Percentiles rank a stretch among this genome's conserved stretches.
Evolutionary conservation across 179 eudicot genomes (phyloP).

Genomic region (Spergularia azorica): DNA sequence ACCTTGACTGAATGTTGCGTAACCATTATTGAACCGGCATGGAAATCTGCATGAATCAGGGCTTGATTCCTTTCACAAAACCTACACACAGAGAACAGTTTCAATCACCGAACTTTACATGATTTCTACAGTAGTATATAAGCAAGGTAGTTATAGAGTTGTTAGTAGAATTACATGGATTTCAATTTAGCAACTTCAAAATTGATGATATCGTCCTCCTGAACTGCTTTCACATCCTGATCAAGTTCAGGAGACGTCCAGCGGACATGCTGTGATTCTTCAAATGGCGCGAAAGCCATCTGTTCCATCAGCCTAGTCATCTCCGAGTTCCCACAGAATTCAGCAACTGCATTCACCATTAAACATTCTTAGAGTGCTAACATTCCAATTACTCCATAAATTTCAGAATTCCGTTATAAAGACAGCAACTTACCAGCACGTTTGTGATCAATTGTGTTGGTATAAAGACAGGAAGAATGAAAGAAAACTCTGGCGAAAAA

Average conservation of each 20-base stretch:
- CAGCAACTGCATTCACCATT: conserved; percentile 50
- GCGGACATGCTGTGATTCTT: conserved; percentile 61
- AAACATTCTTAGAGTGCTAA: too few relatives aligned
- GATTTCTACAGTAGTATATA: neutral
- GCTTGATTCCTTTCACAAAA: conserved; percentile 96
- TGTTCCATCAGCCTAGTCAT: conserved; percentile 65
- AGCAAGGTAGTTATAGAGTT: too few relatives aligned
- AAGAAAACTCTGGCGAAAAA: conserved; percentile 76
- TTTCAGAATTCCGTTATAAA: too few relatives aligned
- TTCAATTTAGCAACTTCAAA: conserved; percentile 83
- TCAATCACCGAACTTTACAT: neutral
- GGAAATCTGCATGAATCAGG: conserved; percentile 88
- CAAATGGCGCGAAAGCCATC: conserved; percentile 80
- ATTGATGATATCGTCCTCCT: conserved; percentile 66
- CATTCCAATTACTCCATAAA: too few relatives aligned
- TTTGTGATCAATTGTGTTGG: conserved; percentile 75
- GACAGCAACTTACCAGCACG: conserved; percentile 59
- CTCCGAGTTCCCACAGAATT: conserved; percentile 84
- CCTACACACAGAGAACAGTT: conserved; percentile 37
- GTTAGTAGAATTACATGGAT: conserved; percentile 47
- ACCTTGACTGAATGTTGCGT: conserved; percentile 78
- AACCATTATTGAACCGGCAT: conserved; percentile 93
- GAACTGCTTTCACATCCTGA: conserved; percentile 80
- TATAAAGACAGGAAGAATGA: conserved; percentile 75
- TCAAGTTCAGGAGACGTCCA: conserved; percentile 90